Conservation (phyloP, 1,284 basidiomycete species). For the Tilletia walkeri region DNA sequence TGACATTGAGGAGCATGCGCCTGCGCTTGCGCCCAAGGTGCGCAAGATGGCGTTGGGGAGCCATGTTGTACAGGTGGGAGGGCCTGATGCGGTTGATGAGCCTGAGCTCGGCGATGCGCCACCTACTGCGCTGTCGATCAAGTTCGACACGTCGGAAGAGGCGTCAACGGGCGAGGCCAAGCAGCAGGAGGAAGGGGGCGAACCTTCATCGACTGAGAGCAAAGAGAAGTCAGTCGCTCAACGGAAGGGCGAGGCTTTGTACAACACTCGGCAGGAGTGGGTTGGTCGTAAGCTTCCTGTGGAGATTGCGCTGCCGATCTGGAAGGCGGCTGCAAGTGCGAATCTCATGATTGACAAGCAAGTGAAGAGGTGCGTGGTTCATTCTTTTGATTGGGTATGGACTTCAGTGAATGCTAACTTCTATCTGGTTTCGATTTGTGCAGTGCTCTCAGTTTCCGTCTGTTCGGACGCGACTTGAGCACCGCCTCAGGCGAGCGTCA, state of each 20-base stretch:
- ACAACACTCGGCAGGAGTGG: constrained; percentile 1
- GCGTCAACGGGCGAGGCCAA: not conserved
- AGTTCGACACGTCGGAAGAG: not conserved
- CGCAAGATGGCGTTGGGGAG: constrained; percentile 7
- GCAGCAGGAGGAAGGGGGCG: not conserved
- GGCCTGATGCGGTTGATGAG: constrained; percentile 4
- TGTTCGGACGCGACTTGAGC: not conserved
- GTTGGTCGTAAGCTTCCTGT: constrained; percentile 36
- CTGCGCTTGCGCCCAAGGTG: constrained; percentile 9
- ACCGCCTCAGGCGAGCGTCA: constrained; percentile 12
- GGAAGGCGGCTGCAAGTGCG: constrained; percentile 49
- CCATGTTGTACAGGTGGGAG: not conserved
- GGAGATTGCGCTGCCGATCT: constrained; percentile 45
- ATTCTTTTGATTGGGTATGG: not conserved
- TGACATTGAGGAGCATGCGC: constrained; percentile 11
- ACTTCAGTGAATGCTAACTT: not conserved
- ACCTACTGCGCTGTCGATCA: not conserved
- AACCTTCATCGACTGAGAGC: not conserved
- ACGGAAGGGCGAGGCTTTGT: not conserved
- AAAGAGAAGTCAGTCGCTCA: not conserved
- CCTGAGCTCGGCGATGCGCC: constrained; percentile 6
- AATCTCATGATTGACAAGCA: constrained; percentile 56
- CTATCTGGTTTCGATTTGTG: not conserved
- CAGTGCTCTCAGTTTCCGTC: constrained; percentile 4
- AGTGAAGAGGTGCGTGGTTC: constrained; percentile 43